phyloP scores from a whole-genome alignment of 2,329 filamentous ascomycete genomes.

The Trichothecium sympodiale region DNA sequence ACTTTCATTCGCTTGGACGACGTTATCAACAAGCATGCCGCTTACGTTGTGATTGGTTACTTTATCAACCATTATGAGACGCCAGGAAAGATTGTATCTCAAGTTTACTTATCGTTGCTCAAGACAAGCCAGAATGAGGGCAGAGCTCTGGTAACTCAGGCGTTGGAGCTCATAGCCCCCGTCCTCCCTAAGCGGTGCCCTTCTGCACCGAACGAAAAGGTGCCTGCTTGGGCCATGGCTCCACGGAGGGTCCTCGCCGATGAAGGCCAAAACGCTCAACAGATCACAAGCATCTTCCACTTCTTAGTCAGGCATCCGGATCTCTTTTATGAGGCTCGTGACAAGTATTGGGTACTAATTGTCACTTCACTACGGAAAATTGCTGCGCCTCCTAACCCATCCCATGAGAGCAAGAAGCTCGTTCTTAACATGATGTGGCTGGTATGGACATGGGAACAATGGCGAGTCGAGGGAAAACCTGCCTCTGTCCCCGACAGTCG shows the following conservation, averaged over 20 bases:
- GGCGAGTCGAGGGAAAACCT: conserved; percentile 54
- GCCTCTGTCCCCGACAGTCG: conserved; percentile 13
- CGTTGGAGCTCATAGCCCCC: conserved; percentile 87
- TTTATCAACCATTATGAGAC: conserved; percentile 98
- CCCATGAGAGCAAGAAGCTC: conserved; percentile 83
- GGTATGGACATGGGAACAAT: conserved; percentile 88
- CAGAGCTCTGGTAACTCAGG: conserved; percentile 82
- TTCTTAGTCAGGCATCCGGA: conserved; percentile 89
- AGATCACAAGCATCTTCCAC: conserved; percentile 94
- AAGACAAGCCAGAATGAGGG: conserved; percentile 94
- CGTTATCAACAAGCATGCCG: conserved; percentile 97
- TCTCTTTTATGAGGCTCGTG: conserved; percentile 87
- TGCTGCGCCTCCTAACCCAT: conserved; percentile 69
- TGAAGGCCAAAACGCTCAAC: conserved; percentile 88
- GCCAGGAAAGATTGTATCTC: conserved; percentile 86
- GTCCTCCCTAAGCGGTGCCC: conserved; percentile 79
- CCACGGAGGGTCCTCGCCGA: conserved; percentile 86
- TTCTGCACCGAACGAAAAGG: conserved; percentile 54
- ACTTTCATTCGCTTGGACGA: conserved; percentile 98
- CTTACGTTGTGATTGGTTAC: conserved; percentile 93
- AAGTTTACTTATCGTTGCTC: conserved; percentile 85
- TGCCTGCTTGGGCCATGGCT: conserved; percentile 80
- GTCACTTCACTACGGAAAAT: conserved; percentile 85
- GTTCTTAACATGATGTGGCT: conserved; percentile 83
- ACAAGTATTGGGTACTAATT: conserved; percentile 82